These are phyloP conservation scores for Hanseniaspora uvarum DNA, from an alignment of 1,139 yeast species.

Conservation along the genomic window DNA sequence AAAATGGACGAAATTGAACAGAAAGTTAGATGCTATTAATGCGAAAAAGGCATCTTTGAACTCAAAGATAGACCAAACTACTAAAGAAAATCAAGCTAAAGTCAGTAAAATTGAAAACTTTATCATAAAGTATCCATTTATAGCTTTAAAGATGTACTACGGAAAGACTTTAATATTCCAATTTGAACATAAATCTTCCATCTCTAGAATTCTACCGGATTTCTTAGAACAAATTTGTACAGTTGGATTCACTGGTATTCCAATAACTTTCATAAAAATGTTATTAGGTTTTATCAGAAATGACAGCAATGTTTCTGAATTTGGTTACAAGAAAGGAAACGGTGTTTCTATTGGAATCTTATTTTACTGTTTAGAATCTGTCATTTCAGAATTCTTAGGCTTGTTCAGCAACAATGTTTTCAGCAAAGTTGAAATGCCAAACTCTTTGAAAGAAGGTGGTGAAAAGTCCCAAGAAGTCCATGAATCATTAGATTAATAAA, in stretches of 20 bases:
- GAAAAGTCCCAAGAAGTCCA: background rate
- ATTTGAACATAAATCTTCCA: constrained; percentile 13
- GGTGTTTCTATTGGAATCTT: constrained; percentile 31
- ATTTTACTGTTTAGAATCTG: constrained; percentile 29
- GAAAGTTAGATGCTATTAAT: constrained; percentile 53
- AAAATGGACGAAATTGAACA: constrained; percentile 84
- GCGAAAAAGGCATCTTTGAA: constrained; percentile 40
- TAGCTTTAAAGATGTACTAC: constrained; percentile 28
- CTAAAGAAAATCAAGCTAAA: constrained; percentile 44
- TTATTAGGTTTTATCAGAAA: constrained; percentile 8
- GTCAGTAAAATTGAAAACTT: constrained; percentile 32
- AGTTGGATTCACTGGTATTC: constrained; percentile 17
- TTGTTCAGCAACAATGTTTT: constrained; percentile 16
- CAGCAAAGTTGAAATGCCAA: constrained; percentile 18
- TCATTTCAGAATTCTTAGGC: constrained; percentile 24
- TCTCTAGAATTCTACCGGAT: constrained; percentile 17
- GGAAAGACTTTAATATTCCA: constrained; percentile 29
- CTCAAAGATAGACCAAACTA: constrained; percentile 49
- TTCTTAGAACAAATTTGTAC: constrained; percentile 17
- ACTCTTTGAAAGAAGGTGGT: constrained; percentile 19
- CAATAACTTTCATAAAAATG: constrained; percentile 15
- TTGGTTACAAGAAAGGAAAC: constrained; percentile 8
- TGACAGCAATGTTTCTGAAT: background rate
- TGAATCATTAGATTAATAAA: background rate
- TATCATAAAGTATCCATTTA: constrained; percentile 28